phyloP scores from a whole-genome alignment of 2,329 filamentous ascomycete species.

The Clonostachys byssicola region DNA sequence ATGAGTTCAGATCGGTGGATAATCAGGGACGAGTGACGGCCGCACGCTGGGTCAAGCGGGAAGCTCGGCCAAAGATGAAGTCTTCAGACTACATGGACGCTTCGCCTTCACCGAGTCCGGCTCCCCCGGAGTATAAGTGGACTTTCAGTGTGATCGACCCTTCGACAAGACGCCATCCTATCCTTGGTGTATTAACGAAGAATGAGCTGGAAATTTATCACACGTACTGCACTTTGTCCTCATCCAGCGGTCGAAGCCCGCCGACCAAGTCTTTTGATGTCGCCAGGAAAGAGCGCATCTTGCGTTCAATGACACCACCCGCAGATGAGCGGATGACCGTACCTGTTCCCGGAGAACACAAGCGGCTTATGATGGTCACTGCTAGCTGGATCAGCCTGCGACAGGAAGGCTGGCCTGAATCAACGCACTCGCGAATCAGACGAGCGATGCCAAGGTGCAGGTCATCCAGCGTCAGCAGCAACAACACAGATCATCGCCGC shows the following conservation, averaged over 20 bases:
- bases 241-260: constrained; percentile 42
- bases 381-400: constrained; percentile 30
- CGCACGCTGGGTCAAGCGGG: constrained; percentile 64
- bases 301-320: neutral
- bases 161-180: constrained; percentile 64
- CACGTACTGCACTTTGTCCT: constrained; percentile 55
- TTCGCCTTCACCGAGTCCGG: constrained; percentile 11
- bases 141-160: constrained; percentile 76
- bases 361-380: constrained; percentile 29
- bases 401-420: constrained; percentile 25
- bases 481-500: no score
- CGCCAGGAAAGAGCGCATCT: constrained; percentile 2
- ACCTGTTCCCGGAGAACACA: constrained; percentile 22
- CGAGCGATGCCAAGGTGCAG: neutral
- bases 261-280: constrained; percentile 29
- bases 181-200: constrained; percentile 65
- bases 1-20: constrained; percentile 61
- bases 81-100: constrained; percentile 7
- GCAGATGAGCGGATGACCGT: constrained; percentile 20
- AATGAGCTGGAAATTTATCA: constrained; percentile 66
- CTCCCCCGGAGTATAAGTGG: constrained; percentile 49
- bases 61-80: constrained; percentile 10
- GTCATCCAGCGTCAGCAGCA: no score
- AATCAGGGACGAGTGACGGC: constrained; percentile 53
- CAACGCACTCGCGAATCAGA: neutral